Evolutionary conservation across 768 basidiomycete species (phyloP).

Genomic region (Boletus coccyginus): DNA sequence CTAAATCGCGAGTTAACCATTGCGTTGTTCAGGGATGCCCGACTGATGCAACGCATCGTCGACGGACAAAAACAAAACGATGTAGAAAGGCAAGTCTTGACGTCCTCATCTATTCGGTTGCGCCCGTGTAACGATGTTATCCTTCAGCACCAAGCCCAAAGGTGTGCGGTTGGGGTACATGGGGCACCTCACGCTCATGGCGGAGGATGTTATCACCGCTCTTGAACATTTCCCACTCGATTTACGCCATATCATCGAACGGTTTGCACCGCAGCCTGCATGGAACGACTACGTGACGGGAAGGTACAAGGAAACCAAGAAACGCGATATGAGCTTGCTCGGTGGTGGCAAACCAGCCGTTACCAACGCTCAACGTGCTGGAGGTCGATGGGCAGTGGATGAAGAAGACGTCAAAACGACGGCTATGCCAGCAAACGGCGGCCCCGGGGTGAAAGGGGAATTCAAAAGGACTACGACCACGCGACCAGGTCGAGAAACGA

Average conservation of each 20-base stretch:
- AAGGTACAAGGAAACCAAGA: conserved; percentile 82
- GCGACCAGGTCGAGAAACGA: conserved; percentile 46
- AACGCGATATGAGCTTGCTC: conserved; percentile 71
- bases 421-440: conserved; percentile 19
- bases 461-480: conserved; percentile 50
- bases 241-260: conserved; percentile 59
- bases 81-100: conserved; percentile 55
- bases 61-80: conserved; percentile 84
- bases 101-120: not conserved
- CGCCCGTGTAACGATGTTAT: conserved; percentile 5
- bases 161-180: conserved; percentile 88
- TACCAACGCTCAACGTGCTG: conserved; percentile 29
- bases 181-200: conserved; percentile 94
- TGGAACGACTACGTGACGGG: conserved; percentile 93
- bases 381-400: conserved; percentile 65
- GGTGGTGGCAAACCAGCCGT: conserved; percentile 83
- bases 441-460: conserved; percentile 47
- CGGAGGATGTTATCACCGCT: conserved; percentile 90
- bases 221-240: conserved; percentile 86
- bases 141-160: conserved; percentile 61
- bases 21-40: conserved; percentile 83
- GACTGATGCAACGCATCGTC: conserved; percentile 80
- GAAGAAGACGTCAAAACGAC: conserved; percentile 47
- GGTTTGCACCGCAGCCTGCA: conserved; percentile 67
- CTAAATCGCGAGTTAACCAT: conserved; percentile 82